A percentile compares a stretch with the other conserved stretches of the same genome.
These are phyloP conservation scores for Trypanosoma caninum DNA, from an alignment of 208 protist species.

Conservation along the genomic window DNA sequence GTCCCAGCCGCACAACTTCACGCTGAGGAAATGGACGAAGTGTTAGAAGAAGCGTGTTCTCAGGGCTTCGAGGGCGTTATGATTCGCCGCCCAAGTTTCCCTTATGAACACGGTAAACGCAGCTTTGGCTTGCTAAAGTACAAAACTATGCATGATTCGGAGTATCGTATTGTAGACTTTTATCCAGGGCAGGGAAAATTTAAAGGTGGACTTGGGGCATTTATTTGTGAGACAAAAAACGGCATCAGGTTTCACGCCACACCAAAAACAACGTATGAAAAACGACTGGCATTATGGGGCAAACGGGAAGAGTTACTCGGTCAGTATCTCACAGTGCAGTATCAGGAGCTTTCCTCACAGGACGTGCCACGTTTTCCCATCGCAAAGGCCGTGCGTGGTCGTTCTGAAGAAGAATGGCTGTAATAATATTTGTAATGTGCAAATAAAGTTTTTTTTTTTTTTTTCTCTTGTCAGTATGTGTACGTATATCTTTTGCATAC, in stretches of 20 bases:
- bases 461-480: no score
- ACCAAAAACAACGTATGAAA: slow-evolving; percentile 59
- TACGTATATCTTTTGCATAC: background rate
- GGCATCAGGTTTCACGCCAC: slow-evolving; percentile 74
- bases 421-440: slow-evolving; percentile 21
- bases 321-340: slow-evolving; percentile 85
- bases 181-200: slow-evolving; percentile 83
- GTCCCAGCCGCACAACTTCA: slow-evolving; percentile 74
- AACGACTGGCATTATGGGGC: slow-evolving; percentile 58
- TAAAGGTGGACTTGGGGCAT: slow-evolving; percentile 75
- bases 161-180: slow-evolving; percentile 87
- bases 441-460: no score
- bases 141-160: slow-evolving; percentile 89
- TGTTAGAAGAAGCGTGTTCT: slow-evolving; percentile 74
- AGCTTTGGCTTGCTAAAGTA: slow-evolving; percentile 90
- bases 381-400: slow-evolving; percentile 73
- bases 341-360: slow-evolving; percentile 80
- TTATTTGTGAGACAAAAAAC: slow-evolving; percentile 80
- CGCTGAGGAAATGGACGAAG: slow-evolving; percentile 76
- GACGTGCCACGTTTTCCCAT: slow-evolving; percentile 89
- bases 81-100: slow-evolving; percentile 78
- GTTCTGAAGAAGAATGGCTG: slow-evolving; percentile 62
- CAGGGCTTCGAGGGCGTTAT: slow-evolving; percentile 90
- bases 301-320: slow-evolving; percentile 55
- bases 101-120: slow-evolving; percentile 88